Conservation (phyloP, 495 filamentous ascomycete species). For the Penicillium crystallinum region DNA sequence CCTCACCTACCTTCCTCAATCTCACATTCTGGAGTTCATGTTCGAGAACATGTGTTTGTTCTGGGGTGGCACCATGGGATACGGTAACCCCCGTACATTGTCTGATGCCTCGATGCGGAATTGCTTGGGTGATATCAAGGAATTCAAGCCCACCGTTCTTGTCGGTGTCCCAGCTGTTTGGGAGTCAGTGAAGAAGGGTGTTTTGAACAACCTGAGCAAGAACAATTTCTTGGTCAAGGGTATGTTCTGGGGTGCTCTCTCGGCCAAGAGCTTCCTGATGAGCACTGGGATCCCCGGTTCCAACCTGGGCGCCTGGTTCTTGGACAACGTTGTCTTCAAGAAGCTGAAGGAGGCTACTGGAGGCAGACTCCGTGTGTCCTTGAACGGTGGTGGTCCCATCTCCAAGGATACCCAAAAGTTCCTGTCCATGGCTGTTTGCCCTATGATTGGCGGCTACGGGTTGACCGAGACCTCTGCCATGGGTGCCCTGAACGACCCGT, state of each 20-base stretch:
- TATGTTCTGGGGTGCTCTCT: conserved; percentile 89
- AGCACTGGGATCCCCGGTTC: conserved; percentile 68
- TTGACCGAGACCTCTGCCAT: conserved; percentile 93
- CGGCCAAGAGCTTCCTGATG: conserved; percentile 77
- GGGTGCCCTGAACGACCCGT: conserved; percentile 85
- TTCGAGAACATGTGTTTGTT: conserved; percentile 90
- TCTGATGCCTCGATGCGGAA: conserved; percentile 87
- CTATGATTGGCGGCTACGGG: conserved; percentile 92
- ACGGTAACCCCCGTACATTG: conserved; percentile 89
- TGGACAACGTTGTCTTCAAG: conserved; percentile 80
- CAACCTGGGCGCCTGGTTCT: conserved; percentile 52
- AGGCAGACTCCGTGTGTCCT: conserved; percentile 69
- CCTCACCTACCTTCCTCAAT: conserved; percentile 87
- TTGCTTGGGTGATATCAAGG: conserved; percentile 92
- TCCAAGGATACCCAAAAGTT: conserved; percentile 84
- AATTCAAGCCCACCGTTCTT: conserved; percentile 85
- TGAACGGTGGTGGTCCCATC: conserved; percentile 85
- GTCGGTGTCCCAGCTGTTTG: conserved; percentile 96
- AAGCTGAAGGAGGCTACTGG: conserved; percentile 90
- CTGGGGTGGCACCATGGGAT: conserved; percentile 97
- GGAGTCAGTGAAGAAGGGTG: conserved; percentile 98
- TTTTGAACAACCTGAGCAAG: conserved; percentile 77
- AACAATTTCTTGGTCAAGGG: conserved; percentile 67
- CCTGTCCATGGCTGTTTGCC: conserved; percentile 80
- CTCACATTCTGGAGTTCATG: conserved; percentile 95